Conservation (phyloP, 768 basidiomycete species). For the Auriscalpium microsporum region DNA sequence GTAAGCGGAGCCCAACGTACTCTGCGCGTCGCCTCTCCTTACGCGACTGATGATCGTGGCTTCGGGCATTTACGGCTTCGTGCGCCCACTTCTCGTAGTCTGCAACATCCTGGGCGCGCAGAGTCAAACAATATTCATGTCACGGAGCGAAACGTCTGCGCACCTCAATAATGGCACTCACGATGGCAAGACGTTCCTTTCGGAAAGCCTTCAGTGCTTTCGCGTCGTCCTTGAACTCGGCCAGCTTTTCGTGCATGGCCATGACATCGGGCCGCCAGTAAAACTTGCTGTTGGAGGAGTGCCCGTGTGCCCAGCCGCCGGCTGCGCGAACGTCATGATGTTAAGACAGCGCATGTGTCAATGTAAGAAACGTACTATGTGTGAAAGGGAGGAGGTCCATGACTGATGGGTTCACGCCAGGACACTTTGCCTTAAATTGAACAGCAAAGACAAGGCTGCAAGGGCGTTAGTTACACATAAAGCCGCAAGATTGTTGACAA, state of each 20-base stretch:
- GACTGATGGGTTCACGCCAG: slow-evolving; percentile 8
- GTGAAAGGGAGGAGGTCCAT: slow-evolving; percentile 12
- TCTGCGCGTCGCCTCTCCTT: slow-evolving; percentile 3
- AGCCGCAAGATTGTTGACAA: no score
- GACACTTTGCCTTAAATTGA: slow-evolving; percentile 4
- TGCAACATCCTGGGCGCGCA: slow-evolving; percentile 1
- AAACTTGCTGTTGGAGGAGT: slow-evolving; percentile 4
- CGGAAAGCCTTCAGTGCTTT: slow-evolving; percentile 5
- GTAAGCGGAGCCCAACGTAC: neutral
- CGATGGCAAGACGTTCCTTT: slow-evolving; percentile 2
- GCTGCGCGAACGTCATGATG: neutral
- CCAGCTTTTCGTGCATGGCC: slow-evolving; percentile 1
- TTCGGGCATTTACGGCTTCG: neutral
- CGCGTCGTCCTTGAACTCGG: slow-evolving; percentile 4
- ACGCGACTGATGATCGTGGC: neutral
- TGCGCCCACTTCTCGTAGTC: slow-evolving; percentile 5
- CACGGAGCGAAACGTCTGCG: neutral
- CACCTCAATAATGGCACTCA: slow-evolving; percentile 6
- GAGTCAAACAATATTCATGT: neutral
- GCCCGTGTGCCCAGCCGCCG: slow-evolving; percentile 10
- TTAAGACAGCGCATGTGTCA: no score
- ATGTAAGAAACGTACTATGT: neutral
- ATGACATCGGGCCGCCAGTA: slow-evolving; percentile 11
- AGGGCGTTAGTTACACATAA: no score
- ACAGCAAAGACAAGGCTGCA: slow-evolving; percentile 5